Evolutionary conservation across 495 filamentous ascomycete genomes (phyloP), one percentile per base, ranked within the genome.

Genomic region (Penicillium steckii): DNA sequence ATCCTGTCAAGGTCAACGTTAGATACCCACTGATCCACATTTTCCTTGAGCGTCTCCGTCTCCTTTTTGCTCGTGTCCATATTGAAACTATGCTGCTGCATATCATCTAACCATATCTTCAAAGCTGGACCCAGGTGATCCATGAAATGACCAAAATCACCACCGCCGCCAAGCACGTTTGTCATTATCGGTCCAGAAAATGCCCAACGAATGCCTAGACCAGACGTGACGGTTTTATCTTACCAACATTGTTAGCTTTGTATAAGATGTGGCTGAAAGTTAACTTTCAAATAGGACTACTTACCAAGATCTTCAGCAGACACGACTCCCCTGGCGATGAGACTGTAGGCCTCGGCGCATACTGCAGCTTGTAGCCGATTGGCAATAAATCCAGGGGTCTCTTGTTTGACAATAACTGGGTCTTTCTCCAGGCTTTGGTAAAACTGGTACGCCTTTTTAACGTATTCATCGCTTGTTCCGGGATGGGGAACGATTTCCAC

Each of bases 401-500:
- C 78, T 40, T 75, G 70, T 52, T 70, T 62, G 17, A 82, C 35
- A 2, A 78, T 35, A 4, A 82, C 68, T 0, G 79, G 78, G 1
- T 65, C 65, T 29, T 78, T 67, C 3, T 64, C 79, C 2, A 75
- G 46, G 2, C 41, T 48, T 15, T 55, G 26, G 57, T 78, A 82
- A 46, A 79, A 81, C 1, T 65, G 51, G 21, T n/a, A 37, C 70
- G 76, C 61, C 19, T 33, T 9, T 1, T 40, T n/a, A 3, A 50
- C 38, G n/a, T 33, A 27, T 41, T 27, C 38, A 1, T 55, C 25
- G 18, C 38, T 30, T 1, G 61, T 61, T 24, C 26, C 43, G 0
- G 42, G 54, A 32, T 64, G 61, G 3, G 79, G 79, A 5, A 82
- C 80, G 35, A 81, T 57, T 55, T 83, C 80, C 22, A 82, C 67